A percentile compares a stretch with the other conserved stretches of the same genome.
Conservation (phyloP, 2,329 filamentous ascomycete genomes). For the Fusarium concolor region DNA sequence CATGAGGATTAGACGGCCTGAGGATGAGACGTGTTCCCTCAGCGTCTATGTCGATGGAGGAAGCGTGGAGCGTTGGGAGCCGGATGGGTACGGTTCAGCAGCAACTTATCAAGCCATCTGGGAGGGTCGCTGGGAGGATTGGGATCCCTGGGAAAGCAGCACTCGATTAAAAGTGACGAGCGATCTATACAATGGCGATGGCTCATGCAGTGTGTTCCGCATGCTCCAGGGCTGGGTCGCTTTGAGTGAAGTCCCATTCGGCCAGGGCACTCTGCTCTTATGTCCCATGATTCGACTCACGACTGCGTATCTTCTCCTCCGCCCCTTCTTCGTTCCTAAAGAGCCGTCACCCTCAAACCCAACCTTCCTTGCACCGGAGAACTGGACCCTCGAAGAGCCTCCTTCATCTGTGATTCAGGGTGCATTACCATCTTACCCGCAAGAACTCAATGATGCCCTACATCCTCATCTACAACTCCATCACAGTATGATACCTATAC, state of each 20-base stretch:
- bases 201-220: conserved; percentile 78
- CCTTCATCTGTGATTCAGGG: conserved; percentile 71
- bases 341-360: conserved; percentile 54
- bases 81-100: conserved; percentile 67
- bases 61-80: conserved; percentile 74
- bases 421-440: conserved; percentile 72
- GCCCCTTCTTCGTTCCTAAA: conserved; percentile 73
- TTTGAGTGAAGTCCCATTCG: conserved; percentile 71
- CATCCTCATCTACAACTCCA: conserved; percentile 77
- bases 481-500: conserved; percentile 76
- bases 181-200: conserved; percentile 79
- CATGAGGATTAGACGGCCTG: conserved; percentile 63
- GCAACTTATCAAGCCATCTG: conserved; percentile 75
- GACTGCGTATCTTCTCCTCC: conserved; percentile 79
- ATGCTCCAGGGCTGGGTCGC: conserved; percentile 84
- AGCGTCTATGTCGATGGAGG: conserved; percentile 74
- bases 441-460: conserved; percentile 72
- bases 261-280: conserved; percentile 76
- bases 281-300: conserved; percentile 77
- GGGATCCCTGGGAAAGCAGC: conserved; percentile 79
- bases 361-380: conserved; percentile 57
- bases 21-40: conserved; percentile 65
- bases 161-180: conserved; percentile 71
- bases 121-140: conserved; percentile 77
- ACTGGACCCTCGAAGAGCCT: conserved; percentile 65